Evolutionary conservation across 176 grass and related monocot species (phyloP).

Genomic region (Rhynchospora tenuis): DNA sequence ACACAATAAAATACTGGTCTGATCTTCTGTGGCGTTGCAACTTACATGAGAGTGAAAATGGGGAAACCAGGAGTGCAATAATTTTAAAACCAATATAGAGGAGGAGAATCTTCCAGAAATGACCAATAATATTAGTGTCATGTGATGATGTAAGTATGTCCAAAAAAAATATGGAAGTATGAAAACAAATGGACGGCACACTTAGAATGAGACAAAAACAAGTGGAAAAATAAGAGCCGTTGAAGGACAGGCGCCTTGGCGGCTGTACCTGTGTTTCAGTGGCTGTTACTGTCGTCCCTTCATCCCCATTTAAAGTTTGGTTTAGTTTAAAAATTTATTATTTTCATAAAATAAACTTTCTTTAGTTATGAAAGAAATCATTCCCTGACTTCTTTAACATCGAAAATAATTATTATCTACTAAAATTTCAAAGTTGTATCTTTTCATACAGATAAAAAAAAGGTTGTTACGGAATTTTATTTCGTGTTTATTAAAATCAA

Average conservation of each 20-base stretch:
- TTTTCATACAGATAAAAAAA: too few species aligned
- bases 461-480: too few species aligned
- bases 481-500: too few species aligned
- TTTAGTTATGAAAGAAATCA: too few species aligned
- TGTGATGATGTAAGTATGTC: neutral
- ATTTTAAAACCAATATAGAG: neutral
- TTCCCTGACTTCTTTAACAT: too few species aligned
- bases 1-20: neutral
- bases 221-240: slow-evolving; percentile 12
- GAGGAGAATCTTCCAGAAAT: neutral
- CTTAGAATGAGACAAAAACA: neutral
- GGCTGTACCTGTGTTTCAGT: neutral
- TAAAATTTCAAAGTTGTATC: too few species aligned
- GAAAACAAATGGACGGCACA: neutral
- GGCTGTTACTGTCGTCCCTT: neutral
- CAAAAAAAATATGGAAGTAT: neutral
- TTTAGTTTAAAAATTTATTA: neutral
- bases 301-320: neutral
- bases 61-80: neutral
- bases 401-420: too few species aligned
- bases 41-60: too few species aligned
- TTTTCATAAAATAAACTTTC: too few species aligned
- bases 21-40: neutral
- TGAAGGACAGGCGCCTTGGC: neutral
- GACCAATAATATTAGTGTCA: neutral